Base-by-base conservation (phyloP, 495 filamentous ascomycete genomes). In the Acidomyces sp. region DNA sequence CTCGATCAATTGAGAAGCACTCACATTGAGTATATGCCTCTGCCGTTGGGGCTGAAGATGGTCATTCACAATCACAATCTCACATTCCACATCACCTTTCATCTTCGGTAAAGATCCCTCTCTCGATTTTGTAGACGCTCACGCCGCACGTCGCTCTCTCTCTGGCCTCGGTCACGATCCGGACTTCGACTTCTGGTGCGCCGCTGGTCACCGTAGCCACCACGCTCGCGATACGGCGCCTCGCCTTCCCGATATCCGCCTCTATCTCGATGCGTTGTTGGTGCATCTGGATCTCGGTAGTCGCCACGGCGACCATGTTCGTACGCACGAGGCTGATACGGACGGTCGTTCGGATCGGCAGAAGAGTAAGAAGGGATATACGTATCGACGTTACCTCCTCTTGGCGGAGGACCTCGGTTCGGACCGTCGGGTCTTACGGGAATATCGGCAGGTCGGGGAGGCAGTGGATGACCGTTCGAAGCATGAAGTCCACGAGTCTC, bases 281-380 rank as follows among this genome's bases (percentile, higher is more conserved):
- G 27, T 3, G 32, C 32, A 24, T 43, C 39, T 12, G 4, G 32
- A 25, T 48, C 45, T 6, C 45, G 39, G 23, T 44, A 43, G 26
- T 39, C 37, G 34, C 40, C 34, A 6, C 39, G 15, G 3, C 31
- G 28, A 19, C 22, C 29, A 10, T 29, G 40, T 11, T 40, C 45
- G 41, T 45, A 37, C 5, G 48, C 34, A 18, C 43, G 39, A 4
- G 36, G 36, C 18, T 32, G 37, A n/a, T n/a, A n/a, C 27, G 35
- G 34, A 6, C 21, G 30, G 10, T 41, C 39, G 15, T 27, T 17
- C 20, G 23, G 4, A 15, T 43, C 31, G 4, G 38, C 47, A 9
- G 37, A 35, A 17, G 48, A 51, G 22, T 62, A 62, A 30, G 36
- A 38, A 0, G 59, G 60, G 18, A 61, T 52, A 46, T 62, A 61